Base-by-base conservation (phyloP, 139 green algal genomes). In the Deuterostichococcus epilithicus region DNA sequence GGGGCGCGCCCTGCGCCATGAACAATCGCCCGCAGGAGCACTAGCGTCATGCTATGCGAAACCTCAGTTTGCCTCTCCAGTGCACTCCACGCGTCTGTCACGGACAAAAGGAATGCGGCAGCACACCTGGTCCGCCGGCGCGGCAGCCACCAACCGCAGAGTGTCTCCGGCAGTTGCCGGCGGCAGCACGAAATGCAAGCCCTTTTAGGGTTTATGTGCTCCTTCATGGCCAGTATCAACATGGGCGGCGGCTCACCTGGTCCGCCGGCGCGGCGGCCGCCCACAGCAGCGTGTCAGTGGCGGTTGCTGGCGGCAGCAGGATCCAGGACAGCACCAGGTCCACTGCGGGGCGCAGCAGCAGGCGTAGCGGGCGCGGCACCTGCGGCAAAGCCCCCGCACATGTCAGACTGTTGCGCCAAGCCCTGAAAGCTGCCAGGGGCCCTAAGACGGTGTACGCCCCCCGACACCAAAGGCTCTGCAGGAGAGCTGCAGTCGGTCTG, bases 81-180 rank as follows among this genome's bases (percentile, higher is more conserved):
- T n/a, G n/a, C n/a, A n/a, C n/a, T n/a, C n/a, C n/a, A n/a, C n/a
- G n/a, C n/a, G n/a, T n/a, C n/a, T n/a, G n/a, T n/a, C n/a, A n/a
- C 36, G 42, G 28, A 32, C 22, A 33, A 10, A 34, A 42, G 33
- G 3, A 23, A 15, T 1, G 26, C 8, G 28, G 52, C 3, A 20
- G 5, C 20, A n/a, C 52, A 28, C 52, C 52, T 63, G 52, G 18
- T 63, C 52, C 28, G 10, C 10, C 52, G 52, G 52, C 13, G 52
- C 52, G 8, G 52, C 18, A n/a, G 76, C 78, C 2, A 84, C 87
- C 23, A 71, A 68, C 42, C 92, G 36, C 72, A 92, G 79, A 3
- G 67, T 72, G 15, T 82, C 68, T 3, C 83, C 86, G 5, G 74
- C 79, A n/a, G 71, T 72, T 5, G 82, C 75, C 30, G 83, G 75